Conservation (phyloP, 2,329 filamentous ascomycete genomes). For the Colletotrichum sublineola region DNA sequence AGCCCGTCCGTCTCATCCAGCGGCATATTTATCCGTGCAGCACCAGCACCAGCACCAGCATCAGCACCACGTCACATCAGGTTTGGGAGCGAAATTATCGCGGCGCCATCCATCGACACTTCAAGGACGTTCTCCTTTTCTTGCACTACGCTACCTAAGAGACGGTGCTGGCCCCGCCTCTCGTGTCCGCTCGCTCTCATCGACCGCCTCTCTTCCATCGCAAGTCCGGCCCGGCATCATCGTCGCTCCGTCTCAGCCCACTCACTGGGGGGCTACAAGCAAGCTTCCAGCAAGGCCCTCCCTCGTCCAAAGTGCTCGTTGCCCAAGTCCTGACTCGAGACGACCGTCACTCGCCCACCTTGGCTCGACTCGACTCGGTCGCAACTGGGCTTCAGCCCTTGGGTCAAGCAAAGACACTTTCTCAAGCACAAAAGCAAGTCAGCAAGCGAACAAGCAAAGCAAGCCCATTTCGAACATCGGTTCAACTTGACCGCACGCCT, state of each 20-base stretch:
- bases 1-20: constrained; percentile 1
- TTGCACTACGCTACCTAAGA: constrained; percentile 6
- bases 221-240: constrained; percentile 8
- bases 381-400: constrained; percentile 20
- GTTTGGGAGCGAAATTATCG: constrained; percentile 8
- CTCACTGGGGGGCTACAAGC: not conserved
- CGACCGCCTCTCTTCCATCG: not conserved
- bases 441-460: not conserved
- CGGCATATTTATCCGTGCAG: constrained; percentile 16
- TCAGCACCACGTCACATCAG: not conserved
- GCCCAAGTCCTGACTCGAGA: constrained; percentile 29
- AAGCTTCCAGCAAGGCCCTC: constrained; percentile 6
- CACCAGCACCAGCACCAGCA: not conserved
- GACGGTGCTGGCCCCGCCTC: constrained; percentile 22
- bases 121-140: constrained; percentile 5
- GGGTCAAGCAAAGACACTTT: not conserved
- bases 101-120: constrained; percentile 18
- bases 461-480: not conserved
- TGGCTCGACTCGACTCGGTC: constrained; percentile 8
- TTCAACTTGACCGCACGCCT: not conserved
- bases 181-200: not conserved
- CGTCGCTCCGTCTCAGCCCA: not conserved
- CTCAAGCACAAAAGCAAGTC: not conserved
- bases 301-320: not conserved
- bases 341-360: not conserved